Base-by-base conservation (phyloP, 169 alveolate species). In the Babesia sp. region DNA sequence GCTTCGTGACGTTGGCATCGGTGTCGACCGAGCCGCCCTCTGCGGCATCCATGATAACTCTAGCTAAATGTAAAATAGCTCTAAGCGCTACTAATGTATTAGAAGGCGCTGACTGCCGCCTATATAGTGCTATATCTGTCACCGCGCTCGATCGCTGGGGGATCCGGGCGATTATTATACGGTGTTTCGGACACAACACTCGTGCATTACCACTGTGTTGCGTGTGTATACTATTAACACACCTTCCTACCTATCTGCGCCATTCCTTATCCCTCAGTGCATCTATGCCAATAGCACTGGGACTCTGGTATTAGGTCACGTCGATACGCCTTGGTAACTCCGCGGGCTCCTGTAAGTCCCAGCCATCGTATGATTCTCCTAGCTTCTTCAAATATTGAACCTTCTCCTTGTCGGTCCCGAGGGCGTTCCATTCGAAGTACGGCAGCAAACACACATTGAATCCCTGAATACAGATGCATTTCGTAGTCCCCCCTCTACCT, bases 401-500 rank as follows among this genome's bases (percentile, higher is more conserved):
- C 36, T 81, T 73, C 34, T 72, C 85, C 45, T 81, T 59, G n/a
- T 42, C 48, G 16, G 82, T 72, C 76, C 56, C 72, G 22, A 79
- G 75, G 28, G 69, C 69, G 64, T 71, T 71, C 89, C 89, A 81
- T 50, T 81, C 89, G 46, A 51, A 64, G 20, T 71, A 81, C 22
- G 89, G 85, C 2, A 81, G 45, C 22, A 72, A 14, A 37, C 72
- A 64, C 2, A 81, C 80, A 37, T 61, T 73, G 33, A 31, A 29
- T 26, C 85, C 89, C 89, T 79, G 44, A 4, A 34, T 20, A 56
- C 46, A 0, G 3, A 9, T 54, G 20, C 9, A 29, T 1, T 31
- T 16, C 9, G 42, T 6, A 16, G 39, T 1, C 42, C 20, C 9
- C 45, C 9, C n/a, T 11, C 18, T 14, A 14, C 60, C 0, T 50